Evolutionary conservation across 352 stramenopile species (phyloP), one percentile per base, ranked within the genome.

Genomic region (Globisporangium camurandrum): DNA sequence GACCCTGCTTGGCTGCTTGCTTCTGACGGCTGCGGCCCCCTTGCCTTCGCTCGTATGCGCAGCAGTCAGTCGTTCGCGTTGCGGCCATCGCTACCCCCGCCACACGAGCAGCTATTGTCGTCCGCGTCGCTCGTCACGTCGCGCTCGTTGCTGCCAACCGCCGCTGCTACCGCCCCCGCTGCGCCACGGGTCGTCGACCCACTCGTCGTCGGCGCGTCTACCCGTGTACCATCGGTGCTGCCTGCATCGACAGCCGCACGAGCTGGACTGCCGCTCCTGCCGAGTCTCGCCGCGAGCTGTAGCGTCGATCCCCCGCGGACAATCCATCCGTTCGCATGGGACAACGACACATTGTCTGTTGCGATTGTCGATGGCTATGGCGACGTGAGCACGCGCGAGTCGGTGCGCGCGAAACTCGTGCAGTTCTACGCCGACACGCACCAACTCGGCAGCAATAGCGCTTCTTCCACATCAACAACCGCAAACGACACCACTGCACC

Each of bases 401-500:
- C 28, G n/a, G 33, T 88, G n/a, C 75, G 75, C 42, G 38, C 28
- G 23, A 48, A 73, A 46, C 63, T 90, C 10, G 24, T 71, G 44
- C 41, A 46, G 14, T 66, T 67, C 47, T 87, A 84, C 56, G 54
- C 45, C 11, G 30, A 55, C 44, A 66, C 69, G 11, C 51, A 66
- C 33, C 71, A 82, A 44, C 46, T 69, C 17, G n/a, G 44, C 22
- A 23, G 17, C 24, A 24, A 17, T 4, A 28, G 16, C 23, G 10
- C 11, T 24, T 12, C 40, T 17, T 19, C 16, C 6, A 48, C 27
- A 20, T 16, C 23, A 22, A 17, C 4, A 22, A 12, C 23, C 7
- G 16, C 12, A 11, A 48, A 11, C n/a, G 26, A 54, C 14, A 31
- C 14, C 2, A n/a, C n/a, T n/a, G n/a, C n/a, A n/a, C n/a, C n/a